Conservation (phyloP, 495 filamentous ascomycete species). For the Rostrohypoxylon terebratum region DNA sequence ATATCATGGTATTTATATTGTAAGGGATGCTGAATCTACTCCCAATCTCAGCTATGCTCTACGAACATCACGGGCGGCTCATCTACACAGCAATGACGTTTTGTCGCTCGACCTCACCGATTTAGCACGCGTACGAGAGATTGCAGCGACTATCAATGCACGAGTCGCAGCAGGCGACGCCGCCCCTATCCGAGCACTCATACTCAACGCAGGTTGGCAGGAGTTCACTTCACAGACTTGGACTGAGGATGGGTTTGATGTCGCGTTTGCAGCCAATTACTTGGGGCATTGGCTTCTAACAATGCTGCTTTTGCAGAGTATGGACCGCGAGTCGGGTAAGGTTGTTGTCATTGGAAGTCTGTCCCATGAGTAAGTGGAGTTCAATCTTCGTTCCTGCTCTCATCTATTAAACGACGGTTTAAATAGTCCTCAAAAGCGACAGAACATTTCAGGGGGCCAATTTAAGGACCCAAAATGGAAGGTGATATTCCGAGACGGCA, state of each 20-base stretch:
- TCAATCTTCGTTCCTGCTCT: background rate
- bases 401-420: background rate
- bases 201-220: background rate
- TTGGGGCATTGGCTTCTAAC: background rate
- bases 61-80: background rate
- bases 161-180: background rate
- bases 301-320: conserved; percentile 13
- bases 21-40: background rate
- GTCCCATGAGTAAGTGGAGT: conserved; percentile 48
- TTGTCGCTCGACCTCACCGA: background rate
- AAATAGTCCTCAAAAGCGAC: too few species aligned
- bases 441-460: background rate
- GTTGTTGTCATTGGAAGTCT: conserved; percentile 55
- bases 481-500: conserved; percentile 33
- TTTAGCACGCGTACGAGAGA: background rate
- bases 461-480: conserved; percentile 38
- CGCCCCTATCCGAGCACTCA: background rate
- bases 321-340: conserved; percentile 53
- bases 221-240: background rate
- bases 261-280: background rate
- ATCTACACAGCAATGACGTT: background rate
- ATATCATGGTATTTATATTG: background rate
- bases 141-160: background rate
- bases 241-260: background rate
- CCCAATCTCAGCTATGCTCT: background rate